Evolutionary conservation across 192 early-diverging fungal species (phyloP), one percentile per base, ranked within the genome.

Genomic region (Podila clonocystis): DNA sequence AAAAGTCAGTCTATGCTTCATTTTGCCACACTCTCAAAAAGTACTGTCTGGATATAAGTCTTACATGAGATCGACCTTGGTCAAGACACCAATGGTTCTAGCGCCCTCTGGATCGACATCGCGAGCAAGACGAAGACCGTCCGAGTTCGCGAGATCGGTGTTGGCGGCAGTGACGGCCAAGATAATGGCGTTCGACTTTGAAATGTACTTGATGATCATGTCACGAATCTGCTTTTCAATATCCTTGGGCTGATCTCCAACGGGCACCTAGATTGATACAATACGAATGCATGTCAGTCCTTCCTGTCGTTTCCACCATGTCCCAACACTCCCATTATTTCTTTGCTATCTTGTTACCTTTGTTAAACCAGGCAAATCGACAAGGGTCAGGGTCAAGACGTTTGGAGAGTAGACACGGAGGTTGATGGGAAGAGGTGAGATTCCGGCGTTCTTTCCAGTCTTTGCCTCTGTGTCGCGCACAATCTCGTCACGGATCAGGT

Each of bases 181-280:
- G 71, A 99, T 99, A 73, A 99, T 99, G 45, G 95, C 91, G 75
- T 98, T 99, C 58, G 93, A 94, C 85, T 99, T 99, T 52, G 92
- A 92, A 83, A 98, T 97, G 75, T 97, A 98, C 77, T 98, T 97
- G 71, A 97, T 67, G 63, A 99, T 91, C 98, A 99, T 99, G 34
- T 99, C 97, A 58, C 92, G 90, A 74, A 99, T 99, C 82, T 96
- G 95, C 79, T 91, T 94, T 82, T 99, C 98, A 83, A 99, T 99
- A 73, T 99, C 96, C 83, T 97, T 96, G 66, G 98, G 98, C 88
- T 99, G 98, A 83, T 98, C 97, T 50, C 97, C 97, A 64, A 99
- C 96, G 55, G 98, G 98, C 24, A 99, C 92, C 93, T 86, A 74
- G 64, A 19, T 13, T 11, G 50, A 48, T 33, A 12, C 6, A 24